Evolutionary conservation across 2,329 filamentous ascomycete species (phyloP).

Genomic region (Monilinia fructigena): DNA sequence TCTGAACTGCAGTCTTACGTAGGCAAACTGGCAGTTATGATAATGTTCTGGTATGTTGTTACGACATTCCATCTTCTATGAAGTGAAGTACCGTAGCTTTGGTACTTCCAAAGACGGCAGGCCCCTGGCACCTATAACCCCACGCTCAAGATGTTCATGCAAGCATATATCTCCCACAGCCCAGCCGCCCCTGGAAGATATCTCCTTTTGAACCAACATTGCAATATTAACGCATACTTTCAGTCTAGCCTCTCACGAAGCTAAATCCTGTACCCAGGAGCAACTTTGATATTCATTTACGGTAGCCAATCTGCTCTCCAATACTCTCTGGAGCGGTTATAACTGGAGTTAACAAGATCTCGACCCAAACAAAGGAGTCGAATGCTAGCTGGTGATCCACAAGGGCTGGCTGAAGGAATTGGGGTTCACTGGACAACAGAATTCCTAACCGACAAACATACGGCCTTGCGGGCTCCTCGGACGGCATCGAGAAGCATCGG

Average conservation of each 20-base stretch:
- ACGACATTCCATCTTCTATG: conserved; percentile 19
- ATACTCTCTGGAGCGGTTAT: conserved; percentile 30
- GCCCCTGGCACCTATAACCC: conserved; percentile 9
- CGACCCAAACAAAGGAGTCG: conserved; percentile 20
- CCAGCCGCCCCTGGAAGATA: conserved; percentile 9
- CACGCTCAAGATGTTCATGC: conserved; percentile 1
- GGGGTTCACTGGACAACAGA: conserved; percentile 25
- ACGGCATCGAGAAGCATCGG: conserved; percentile 15
- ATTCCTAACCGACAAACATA: conserved; percentile 16
- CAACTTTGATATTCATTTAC: conserved; percentile 1
- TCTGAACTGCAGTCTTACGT: conserved; percentile 12
- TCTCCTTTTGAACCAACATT: background rate
- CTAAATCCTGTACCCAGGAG: conserved; percentile 4
- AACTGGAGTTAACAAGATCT: conserved; percentile 13
- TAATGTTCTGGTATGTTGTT: conserved; percentile 16
- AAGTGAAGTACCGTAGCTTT: background rate
- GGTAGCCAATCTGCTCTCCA: conserved; percentile 17
- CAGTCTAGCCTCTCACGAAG: conserved; percentile 1
- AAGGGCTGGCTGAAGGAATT: conserved; percentile 22
- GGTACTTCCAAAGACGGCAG: conserved; percentile 12
- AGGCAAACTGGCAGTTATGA: background rate
- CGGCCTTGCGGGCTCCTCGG: conserved; percentile 12
- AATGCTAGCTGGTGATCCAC: conserved; percentile 19
- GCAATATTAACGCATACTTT: background rate
- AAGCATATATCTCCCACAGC: conserved; percentile 20